Base-by-base conservation (phyloP, 352 stramenopile species). In the Phytophthora aleatoria region DNA sequence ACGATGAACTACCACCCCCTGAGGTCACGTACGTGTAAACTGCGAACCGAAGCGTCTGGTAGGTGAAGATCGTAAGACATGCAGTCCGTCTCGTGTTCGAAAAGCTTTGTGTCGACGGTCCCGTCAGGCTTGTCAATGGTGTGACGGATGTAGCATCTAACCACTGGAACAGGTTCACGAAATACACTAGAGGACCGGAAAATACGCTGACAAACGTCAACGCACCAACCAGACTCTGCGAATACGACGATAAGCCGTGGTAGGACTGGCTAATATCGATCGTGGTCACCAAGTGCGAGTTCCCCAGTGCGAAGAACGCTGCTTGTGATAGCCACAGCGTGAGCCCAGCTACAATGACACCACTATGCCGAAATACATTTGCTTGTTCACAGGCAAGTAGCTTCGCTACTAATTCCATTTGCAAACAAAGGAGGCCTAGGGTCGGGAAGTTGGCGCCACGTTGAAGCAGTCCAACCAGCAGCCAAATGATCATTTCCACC, bases 251-350 rank as follows among this genome's bases (percentile, higher is more conserved):
- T 20, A 97, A 65, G 0, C 89, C 89, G 53, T 90, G 86, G 47
- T 96, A 96, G 5, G 88, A 91, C 59, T 94, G 86, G 39, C 87
- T 95, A 31, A 97, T 93, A 64, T 97, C 89, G 54, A 97, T 86
- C 2, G 89, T 97, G 13, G 85, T 94, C 47, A 97, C 87, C 54
- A 97, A 72, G 51, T 97, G 89, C 35, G 89, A 96, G 55, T 97
- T 97, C 16, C 88, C 89, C 0, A 96, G 71, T 6, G 89, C 81
- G 39, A 94, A 96, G 49, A 97, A 97, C 12, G 82, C 61, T n/a
- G 64, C 61, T 56, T 92, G 84, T 1, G 81, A 74, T n/a, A 95
- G 16, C 77, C 79, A 84, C 28, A 78, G 15, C 15, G 62, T 55
- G 3, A 89, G 26, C 15, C 69, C 61, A 1, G 67, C 71, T 2